Conservation (phyloP, 495 filamentous ascomycete species). For the Diplogelasinospora grovesii region DNA sequence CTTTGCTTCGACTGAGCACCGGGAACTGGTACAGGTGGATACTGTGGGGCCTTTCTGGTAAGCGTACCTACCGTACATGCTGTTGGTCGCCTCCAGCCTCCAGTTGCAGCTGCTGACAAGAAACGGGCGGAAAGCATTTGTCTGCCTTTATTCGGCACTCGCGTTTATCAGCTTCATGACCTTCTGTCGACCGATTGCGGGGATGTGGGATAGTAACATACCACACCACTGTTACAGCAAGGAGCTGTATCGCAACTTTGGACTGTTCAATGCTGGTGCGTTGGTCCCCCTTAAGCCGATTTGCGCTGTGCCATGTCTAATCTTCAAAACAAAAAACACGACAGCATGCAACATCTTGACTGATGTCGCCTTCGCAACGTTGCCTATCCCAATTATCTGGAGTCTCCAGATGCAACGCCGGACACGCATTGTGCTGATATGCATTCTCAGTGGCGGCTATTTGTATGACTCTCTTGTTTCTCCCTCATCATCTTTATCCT, state of each 20-base stretch:
- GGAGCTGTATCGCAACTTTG: slow-evolving; percentile 29
- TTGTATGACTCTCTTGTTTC: slow-evolving; percentile 19
- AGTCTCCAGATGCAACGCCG: slow-evolving; percentile 35
- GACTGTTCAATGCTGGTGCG: slow-evolving; percentile 31
- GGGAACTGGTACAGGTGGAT: slow-evolving; percentile 21
- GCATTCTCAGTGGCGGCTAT: slow-evolving; percentile 40
- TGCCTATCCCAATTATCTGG: slow-evolving; percentile 41
- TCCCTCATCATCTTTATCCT: not conserved
- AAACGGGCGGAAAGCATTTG: slow-evolving; percentile 24
- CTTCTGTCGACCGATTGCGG: slow-evolving; percentile 28
- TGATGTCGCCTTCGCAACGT: slow-evolving; percentile 37
- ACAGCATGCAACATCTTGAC: slow-evolving; percentile 40
- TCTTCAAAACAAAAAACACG: too few relatives aligned
- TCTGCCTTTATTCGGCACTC: slow-evolving; percentile 26
- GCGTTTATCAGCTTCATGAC: slow-evolving; percentile 30
- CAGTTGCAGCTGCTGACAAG: slow-evolving; percentile 1
- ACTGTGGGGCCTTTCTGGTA: slow-evolving; percentile 22
- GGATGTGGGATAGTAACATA: slow-evolving; percentile 24
- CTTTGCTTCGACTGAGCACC: slow-evolving; percentile 20
- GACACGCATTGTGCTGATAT: slow-evolving; percentile 34
- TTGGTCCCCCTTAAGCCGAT: not conserved
- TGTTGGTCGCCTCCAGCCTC: slow-evolving; percentile 1
- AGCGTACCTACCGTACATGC: not conserved
- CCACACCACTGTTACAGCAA: slow-evolving; percentile 24
- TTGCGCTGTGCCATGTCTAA: not conserved